phyloP scores from a whole-genome alignment of 108 stramenopile genomes.

The Aureococcus anophagefferens region DNA sequence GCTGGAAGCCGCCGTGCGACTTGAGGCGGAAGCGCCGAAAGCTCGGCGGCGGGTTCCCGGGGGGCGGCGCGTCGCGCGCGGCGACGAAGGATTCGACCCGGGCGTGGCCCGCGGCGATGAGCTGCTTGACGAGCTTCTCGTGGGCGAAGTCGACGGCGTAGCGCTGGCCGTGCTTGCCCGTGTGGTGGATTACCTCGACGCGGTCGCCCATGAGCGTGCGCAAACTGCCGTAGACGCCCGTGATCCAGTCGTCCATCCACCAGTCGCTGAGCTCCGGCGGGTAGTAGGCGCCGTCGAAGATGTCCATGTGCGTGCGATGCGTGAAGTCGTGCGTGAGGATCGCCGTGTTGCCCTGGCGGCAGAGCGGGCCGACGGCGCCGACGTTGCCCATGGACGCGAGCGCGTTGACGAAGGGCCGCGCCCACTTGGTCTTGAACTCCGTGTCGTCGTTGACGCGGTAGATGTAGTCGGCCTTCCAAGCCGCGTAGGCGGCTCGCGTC shows the following conservation, averaged over 20 bases:
- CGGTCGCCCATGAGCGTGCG: conserved; percentile 41
- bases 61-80: no score
- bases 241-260: conserved; percentile 52
- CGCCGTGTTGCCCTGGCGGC: conserved; percentile 11
- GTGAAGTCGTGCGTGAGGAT: conserved; percentile 47
- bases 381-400: not conserved
- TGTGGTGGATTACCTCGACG: conserved; percentile 52
- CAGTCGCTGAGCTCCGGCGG: conserved; percentile 36
- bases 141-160: conserved; percentile 39
- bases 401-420: conserved; percentile 10
- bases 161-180: conserved; percentile 43
- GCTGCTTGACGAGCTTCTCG: no score
- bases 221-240: conserved; percentile 28
- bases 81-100: no score
- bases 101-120: no score
- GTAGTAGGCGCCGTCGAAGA: conserved; percentile 37
- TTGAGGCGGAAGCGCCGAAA: no score
- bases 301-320: conserved; percentile 43
- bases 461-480: conserved; percentile 24
- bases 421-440: conserved; percentile 27
- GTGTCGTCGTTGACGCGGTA: conserved; percentile 49
- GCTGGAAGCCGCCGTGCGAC: no score
- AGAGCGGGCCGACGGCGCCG: not conserved
- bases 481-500: conserved; percentile 28
- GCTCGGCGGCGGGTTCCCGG: no score